phyloP scores from a whole-genome alignment of 306 rosid species.

The Arachis hypogaea region DNA sequence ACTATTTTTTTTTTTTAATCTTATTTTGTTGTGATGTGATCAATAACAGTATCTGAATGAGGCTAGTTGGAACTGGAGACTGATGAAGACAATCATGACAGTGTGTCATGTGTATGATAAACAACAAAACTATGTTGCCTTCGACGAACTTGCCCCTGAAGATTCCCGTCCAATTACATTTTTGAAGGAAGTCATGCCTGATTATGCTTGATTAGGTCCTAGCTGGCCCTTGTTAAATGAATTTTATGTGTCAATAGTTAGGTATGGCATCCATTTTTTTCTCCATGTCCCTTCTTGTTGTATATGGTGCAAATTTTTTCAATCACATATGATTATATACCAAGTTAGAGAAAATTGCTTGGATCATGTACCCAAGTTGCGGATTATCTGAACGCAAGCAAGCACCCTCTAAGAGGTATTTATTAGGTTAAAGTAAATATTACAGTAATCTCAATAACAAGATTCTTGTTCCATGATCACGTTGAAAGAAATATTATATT shows the following conservation, averaged over 20 bases:
- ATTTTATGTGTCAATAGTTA: slow-evolving; percentile 45
- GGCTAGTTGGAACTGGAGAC: slow-evolving; percentile 91
- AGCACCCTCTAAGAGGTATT: slow-evolving; percentile 32
- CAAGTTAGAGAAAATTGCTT: slow-evolving; percentile 36
- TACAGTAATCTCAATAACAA: slow-evolving; percentile 32
- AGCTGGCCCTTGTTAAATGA: slow-evolving; percentile 37
- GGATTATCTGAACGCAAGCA: slow-evolving; percentile 39
- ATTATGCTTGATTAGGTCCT: slow-evolving; percentile 66
- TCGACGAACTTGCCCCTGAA: slow-evolving; percentile 72
- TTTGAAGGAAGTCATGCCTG: slow-evolving; percentile 85
- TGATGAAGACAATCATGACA: slow-evolving; percentile 94
- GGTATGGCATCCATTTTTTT: slow-evolving; percentile 45
- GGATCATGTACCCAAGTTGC: slow-evolving; percentile 37
- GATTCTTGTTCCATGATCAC: slow-evolving; percentile 35
- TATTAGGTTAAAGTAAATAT: slow-evolving; percentile 46
- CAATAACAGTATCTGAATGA: slow-evolving; percentile 78
- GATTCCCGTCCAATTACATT: slow-evolving; percentile 74
- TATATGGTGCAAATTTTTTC: slow-evolving; percentile 40
- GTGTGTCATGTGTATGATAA: slow-evolving; percentile 83
- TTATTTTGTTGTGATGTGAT: slow-evolving; percentile 36
- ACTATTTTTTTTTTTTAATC: slow-evolving; percentile 24
- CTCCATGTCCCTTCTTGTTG: not conserved
- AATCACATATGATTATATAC: slow-evolving; percentile 6
- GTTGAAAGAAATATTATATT: slow-evolving; percentile 38
- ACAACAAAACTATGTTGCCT: slow-evolving; percentile 69